Evolutionary conservation across 345 rosid genomes (phyloP), one percentile per base, ranked within the genome.

Genomic region (Eutrema yunnanense): DNA sequence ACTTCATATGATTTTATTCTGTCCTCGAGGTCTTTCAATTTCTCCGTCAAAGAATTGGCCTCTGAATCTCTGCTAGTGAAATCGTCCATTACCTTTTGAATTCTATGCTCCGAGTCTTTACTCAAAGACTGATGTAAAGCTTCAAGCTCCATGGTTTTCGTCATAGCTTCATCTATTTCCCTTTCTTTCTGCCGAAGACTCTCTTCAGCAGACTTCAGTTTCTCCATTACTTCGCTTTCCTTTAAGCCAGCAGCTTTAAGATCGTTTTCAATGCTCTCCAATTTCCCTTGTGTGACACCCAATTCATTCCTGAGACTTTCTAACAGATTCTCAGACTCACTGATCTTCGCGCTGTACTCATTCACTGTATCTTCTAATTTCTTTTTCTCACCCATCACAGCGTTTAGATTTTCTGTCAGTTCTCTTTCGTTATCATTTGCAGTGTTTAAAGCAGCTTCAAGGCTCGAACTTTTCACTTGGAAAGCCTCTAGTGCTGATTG

Each of bases 141-240:
- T 77, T 87, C 92, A 59, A 95, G 88, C 79, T 88, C 96, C 6
- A 80, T 77, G 76, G 69, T 79, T 75, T 82, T 86, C 4, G 78
- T 79, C 47, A 79, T 57, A 62, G 86, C 85, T 74, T 90, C 79
- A 73, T 87, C 92, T 36, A 92, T 58, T 73, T 80, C 71, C 65
- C 69, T 82, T 67, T 70, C 83, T 65, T 88, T 96, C 46, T 81
- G 75, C 73, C 74, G 83, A 48, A 90, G 76, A 75, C 86, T 81
- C 83, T 84, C 92, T 83, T 88, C 96, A 14, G 88, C 87, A 75
- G 81, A 72, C 73, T 85, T 90, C 33, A 95, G 90, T 83, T 95
- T 95, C 78, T 80, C 86, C 84, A 84, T 69, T 33, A 74, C 75
- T 63, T 88, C 90, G 10, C 77, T 81, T 73, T 87, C 97, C 78